Evolutionary conservation across 2,329 filamentous ascomycete genomes (phyloP).

Genomic region (Gremmenia infestans): DNA sequence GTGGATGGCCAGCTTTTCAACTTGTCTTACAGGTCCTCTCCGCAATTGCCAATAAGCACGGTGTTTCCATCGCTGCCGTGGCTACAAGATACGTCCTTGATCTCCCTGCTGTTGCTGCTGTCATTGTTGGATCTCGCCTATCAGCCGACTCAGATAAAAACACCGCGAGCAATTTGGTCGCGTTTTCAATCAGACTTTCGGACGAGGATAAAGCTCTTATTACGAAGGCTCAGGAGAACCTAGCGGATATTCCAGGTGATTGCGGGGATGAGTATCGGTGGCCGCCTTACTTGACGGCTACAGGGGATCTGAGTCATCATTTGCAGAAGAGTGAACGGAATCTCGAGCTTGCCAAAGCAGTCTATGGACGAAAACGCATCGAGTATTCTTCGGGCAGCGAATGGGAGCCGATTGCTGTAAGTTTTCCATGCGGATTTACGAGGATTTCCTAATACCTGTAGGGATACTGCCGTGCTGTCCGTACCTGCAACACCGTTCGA

Average conservation of each 20-base stretch:
- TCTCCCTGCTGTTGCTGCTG: constrained; percentile 2
- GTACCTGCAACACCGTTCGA: constrained; percentile 23
- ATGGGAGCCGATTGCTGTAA: constrained; percentile 32
- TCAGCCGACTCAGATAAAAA: constrained; percentile 5
- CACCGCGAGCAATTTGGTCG: constrained; percentile 1
- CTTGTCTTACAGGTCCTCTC: constrained; percentile 1
- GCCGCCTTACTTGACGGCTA: constrained; percentile 30
- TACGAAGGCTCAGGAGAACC: constrained; percentile 20
- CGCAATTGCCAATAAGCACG: constrained; percentile 1
- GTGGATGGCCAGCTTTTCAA: constrained; percentile 26
- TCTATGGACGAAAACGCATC: constrained; percentile 22
- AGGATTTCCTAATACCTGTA: not conserved
- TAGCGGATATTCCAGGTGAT: constrained; percentile 31
- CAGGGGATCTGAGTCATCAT: constrained; percentile 32
- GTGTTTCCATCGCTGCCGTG: constrained; percentile 5
- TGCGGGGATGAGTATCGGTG: constrained; percentile 33
- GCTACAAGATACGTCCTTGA: constrained; percentile 8
- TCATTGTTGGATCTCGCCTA: constrained; percentile 10
- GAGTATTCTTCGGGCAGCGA: constrained; percentile 29
- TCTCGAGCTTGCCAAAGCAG: constrained; percentile 14
- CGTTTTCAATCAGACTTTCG: constrained; percentile 2
- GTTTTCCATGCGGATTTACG: not conserved
- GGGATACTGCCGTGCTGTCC: constrained; percentile 31
- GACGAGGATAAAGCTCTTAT: constrained; percentile 7
- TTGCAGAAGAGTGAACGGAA: constrained; percentile 10